These are phyloP conservation scores for Gymnopus androsaceus DNA, from an alignment of 1,284 basidiomycete genomes.

Conservation along the genomic window DNA sequence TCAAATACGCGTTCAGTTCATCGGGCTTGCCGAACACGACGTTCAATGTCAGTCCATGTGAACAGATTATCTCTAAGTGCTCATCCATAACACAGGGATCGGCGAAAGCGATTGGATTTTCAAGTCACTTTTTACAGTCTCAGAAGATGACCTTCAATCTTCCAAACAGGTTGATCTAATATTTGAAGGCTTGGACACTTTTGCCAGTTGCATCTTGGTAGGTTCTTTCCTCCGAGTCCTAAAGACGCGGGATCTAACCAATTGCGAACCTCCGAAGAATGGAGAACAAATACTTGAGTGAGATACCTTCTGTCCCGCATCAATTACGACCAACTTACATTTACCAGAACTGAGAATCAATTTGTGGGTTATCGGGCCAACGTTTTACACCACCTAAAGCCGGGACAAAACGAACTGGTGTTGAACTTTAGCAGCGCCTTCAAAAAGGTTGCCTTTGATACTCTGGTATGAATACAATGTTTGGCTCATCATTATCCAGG, in stretches of 20 bases:
- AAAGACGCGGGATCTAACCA: not conserved
- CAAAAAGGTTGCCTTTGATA: conserved; percentile 51
- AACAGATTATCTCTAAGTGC: not conserved
- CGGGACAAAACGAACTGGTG: conserved; percentile 66
- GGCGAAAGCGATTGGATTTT: conserved; percentile 88
- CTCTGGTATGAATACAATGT: not conserved
- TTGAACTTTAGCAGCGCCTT: conserved; percentile 79
- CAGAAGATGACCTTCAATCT: conserved; percentile 45
- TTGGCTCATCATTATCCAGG: conserved; percentile 41
- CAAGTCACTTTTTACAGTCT: conserved; percentile 64
- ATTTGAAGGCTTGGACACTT: conserved; percentile 89
- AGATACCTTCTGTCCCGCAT: conserved; percentile 18
- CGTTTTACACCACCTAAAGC: conserved; percentile 55
- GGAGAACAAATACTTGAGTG: conserved; percentile 65
- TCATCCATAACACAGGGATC: conserved; percentile 59
- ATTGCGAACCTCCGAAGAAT: conserved; percentile 55
- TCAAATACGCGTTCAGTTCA: too few relatives aligned
- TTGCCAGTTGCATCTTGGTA: conserved; percentile 72
- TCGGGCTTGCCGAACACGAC: conserved; percentile 82
- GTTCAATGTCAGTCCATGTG: conserved; percentile 64
- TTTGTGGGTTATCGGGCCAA: conserved; percentile 70
- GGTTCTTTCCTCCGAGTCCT: conserved; percentile 28
- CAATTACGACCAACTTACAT: not conserved
- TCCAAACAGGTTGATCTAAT: conserved; percentile 71
- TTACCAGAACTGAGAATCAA: conserved; percentile 68